Percentiles rank a stretch among this genome's conserved stretches.
Evolutionary conservation across 306 rosid genomes (phyloP).

Genomic region (Acacia acuminata): DNA sequence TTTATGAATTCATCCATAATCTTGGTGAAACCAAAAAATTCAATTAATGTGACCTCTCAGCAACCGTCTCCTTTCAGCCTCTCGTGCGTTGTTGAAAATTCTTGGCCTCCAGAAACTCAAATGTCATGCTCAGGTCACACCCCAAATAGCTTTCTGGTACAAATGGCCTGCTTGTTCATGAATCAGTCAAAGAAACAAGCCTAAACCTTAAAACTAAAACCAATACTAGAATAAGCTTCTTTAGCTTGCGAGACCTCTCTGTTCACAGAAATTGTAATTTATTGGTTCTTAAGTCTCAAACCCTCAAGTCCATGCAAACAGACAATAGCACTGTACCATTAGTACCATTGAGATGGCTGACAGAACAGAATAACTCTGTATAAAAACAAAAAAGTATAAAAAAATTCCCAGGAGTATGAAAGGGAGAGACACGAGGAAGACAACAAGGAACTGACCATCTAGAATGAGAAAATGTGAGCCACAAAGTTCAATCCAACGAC

Average conservation of each 20-base stretch:
- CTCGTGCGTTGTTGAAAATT: background rate
- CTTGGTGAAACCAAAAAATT: background rate
- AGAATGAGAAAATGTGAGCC: background rate
- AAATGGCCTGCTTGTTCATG: background rate
- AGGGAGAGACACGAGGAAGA: background rate
- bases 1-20: background rate
- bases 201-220: background rate
- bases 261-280: background rate
- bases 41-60: background rate
- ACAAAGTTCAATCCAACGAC: background rate
- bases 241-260: background rate
- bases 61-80: background rate
- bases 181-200: background rate
- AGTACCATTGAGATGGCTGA: background rate
- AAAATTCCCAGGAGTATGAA: background rate
- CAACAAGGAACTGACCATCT: background rate
- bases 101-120: background rate
- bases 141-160: background rate
- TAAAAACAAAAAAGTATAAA: background rate
- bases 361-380: background rate
- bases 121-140: background rate
- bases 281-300: background rate
- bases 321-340: background rate
- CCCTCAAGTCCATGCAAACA: background rate
- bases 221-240: background rate